Base-by-base conservation (phyloP, 768 basidiomycete genomes). In the Termitomyces sp. region DNA sequence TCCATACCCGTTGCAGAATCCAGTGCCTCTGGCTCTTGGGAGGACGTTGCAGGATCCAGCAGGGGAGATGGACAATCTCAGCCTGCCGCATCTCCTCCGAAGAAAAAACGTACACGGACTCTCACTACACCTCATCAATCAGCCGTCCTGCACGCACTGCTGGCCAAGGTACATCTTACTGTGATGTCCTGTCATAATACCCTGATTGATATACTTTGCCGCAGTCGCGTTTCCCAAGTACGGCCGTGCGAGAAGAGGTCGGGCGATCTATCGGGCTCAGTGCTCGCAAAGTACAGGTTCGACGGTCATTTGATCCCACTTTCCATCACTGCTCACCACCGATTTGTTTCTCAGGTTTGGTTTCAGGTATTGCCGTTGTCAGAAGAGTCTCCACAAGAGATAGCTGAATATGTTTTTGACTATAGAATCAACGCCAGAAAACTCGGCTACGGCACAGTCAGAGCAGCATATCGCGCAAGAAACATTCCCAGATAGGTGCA, bases 41-140 rank as follows among this genome's bases (percentile, higher is more conserved):
- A 75, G 57, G 79, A 75, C 19, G 71, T 81, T 75, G 81, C 81
- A 8, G 86, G 87, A 67, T 83, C 75, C 51, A 85, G 84, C 62
- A 78, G 74, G 60, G 79, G 80, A 54, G 70, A 72, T 35, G 77
- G 71, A 41, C 75, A 64, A 53, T 67, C 71, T 17, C 70, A 71
- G 3, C 57, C 65, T n/a, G 50, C 75, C 19, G 66, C 68, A 28
- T 64, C 73, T 30, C 82, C 82, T 49, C 79, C 82, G 60, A 90
- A 90, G 78, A 89, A 89, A 71, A 91, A 90, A 65, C 80, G 91
- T 54, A 94, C 91, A 31, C 77, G 89, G 47, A 89, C 87, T 26
- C 75, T 94, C 55, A 94, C 91, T 41, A 94, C 91, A 9, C 89
- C 91, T 8, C 89, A 93, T 65, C 91, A 94, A 67, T 85, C 91